Base-by-base conservation (phyloP, 1,284 basidiomycete species). In the Cryptococcus floricola region DNA sequence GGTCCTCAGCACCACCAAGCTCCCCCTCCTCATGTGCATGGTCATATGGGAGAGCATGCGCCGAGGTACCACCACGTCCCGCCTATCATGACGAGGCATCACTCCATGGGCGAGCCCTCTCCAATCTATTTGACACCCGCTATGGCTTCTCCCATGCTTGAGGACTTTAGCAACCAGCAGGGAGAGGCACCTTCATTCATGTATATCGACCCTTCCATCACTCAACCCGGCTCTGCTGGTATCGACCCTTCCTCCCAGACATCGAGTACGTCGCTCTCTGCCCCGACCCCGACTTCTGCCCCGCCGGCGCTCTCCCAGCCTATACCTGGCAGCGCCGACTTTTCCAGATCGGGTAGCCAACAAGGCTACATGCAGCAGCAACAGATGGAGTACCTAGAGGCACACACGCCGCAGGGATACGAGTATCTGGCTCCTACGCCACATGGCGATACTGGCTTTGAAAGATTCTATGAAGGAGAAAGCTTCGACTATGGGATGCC, bases 281-380 rank as follows among this genome's bases (percentile, higher is more conserved):
- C 61, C 7, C 50, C 57, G 5, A 44, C 63, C 39, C 54, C 53
- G 16, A 27, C 54, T 7, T 45, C 58, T 19, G 54, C 49, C 16
- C 45, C 56, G 5, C 42, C 46, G n/a, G 39, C 50, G 27, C 51
- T 49, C 2, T 58, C 56, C 42, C 66, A 61, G 52, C 49, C 54
- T 23, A 41, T 58, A 25, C 41, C 50, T 12, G n/a, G 44, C 28
- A 48, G 43, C 31, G 25, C 31, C 7, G 39, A 52, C 12, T 49
- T 49, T 39, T 27, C 37, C 18, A 49, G 34, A 25, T 51, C 47
- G 9, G 41, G 27, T 8, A 44, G 39, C 16, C 50, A 49, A 4
- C 50, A 50, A 12, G 56, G 62, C 25, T 70, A 70, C 49, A 64
- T 71, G 63, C 67, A 68, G 48, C 69, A 69, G 44, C 67, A 68